Evolutionary conservation across 139 green algal genomes (phyloP), one percentile per base, ranked within the genome.

Genomic region (Chlamydomonas sphaeroides): DNA sequence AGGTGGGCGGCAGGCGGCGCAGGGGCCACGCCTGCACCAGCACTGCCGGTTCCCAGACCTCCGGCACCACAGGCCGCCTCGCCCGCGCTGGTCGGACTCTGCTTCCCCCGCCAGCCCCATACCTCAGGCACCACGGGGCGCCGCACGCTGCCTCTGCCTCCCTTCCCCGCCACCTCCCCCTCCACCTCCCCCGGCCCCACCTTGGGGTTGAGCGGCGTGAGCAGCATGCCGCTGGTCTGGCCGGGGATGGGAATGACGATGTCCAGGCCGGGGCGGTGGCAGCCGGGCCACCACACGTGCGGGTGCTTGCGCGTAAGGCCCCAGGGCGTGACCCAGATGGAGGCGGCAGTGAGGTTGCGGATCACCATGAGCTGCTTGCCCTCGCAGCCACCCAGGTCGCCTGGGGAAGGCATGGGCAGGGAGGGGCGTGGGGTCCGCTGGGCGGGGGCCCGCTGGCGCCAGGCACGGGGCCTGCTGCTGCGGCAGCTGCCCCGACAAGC

Each of bases 361-460:
- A 90, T 72, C 45, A 71, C 63, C 86, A 90, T 90, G n/a, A 90
- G 77, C 51, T 90, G 69, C 26, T 68, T 62, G 62, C 86, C 86
- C 81, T 90, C 86, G 68, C 86, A 90, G 30, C 80, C 86, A 39
- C 86, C 86, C 56, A 90, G 75, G 56, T 90, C 86, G 42, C 85
- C 79, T 89, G 85, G 5, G 32, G 25, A 21, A 17, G 25, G 14
- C 3, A 14, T 2, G 62, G 32, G 65, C 51, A 33, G 48, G 11
- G 68, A 30, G 36, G 1, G 68, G 28, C 14, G 45, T 5, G n/a
- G 42, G n/a, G 49, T 48, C 5, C 15, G 21, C 15, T 32, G 45
- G 45, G 45, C 14, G 45, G 45, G 45, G 8, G 45, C n/a, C n/a
- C n/a, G n/a, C n/a, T n/a, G n/a, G n/a, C n/a, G n/a, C n/a, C n/a